These are phyloP conservation scores for Neurospora sp. DNA, from an alignment of 495 filamentous ascomycete species.

Conservation along the genomic window DNA sequence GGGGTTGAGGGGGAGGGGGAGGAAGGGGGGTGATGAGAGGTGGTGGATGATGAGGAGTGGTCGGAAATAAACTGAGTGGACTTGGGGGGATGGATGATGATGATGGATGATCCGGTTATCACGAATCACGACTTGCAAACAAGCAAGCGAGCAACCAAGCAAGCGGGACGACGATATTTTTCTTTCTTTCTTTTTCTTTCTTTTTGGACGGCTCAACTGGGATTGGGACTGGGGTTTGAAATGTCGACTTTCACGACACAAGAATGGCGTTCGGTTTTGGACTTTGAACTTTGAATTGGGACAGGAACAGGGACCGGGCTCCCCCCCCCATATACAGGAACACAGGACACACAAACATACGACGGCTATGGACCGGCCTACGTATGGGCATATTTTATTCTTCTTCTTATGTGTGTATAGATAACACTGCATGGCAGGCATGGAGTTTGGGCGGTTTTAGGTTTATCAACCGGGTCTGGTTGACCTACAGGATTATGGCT, in stretches of 20 bases:
- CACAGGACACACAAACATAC: no score
- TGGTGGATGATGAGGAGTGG: background rate
- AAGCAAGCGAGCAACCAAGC: no score
- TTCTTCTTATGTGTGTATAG: background rate
- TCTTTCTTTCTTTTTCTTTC: background rate
- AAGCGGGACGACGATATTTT: background rate
- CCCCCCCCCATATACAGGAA: no score
- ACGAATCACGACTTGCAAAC: background rate
- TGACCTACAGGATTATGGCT: background rate
- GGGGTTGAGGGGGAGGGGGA: constrained; percentile 4
- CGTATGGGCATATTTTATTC: no score
- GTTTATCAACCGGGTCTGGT: background rate
- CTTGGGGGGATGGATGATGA: background rate
- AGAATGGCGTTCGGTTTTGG: background rate
- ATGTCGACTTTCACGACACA: background rate
- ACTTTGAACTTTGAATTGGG: background rate
- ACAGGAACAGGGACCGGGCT: no score
- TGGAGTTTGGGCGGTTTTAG: background rate
- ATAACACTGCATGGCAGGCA: background rate
- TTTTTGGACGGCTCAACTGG: background rate
- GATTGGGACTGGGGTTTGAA: no score
- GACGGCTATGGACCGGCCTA: no score
- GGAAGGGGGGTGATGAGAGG: background rate
- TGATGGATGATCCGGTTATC: background rate
- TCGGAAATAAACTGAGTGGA: background rate